Percentiles rank a stretch among this genome's conserved stretches.
Conservation (phyloP, 352 stramenopile genomes). For the Aphanomyces cochlioides region DNA sequence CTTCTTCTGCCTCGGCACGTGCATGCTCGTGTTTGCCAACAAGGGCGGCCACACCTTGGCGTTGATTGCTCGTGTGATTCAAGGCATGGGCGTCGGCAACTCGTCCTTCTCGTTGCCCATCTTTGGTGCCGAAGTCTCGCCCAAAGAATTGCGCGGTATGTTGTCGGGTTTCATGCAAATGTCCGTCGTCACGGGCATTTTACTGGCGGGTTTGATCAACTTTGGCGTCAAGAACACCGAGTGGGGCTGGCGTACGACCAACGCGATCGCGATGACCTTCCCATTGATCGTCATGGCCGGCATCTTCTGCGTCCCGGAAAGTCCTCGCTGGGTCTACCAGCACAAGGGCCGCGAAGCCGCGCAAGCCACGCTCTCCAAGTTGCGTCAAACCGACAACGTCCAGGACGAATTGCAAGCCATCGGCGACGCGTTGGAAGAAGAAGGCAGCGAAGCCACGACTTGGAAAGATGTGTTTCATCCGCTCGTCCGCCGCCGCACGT, state of each 20-base stretch:
- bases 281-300: constrained; percentile 43
- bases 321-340: constrained; percentile 49
- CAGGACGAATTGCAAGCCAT: constrained; percentile 43
- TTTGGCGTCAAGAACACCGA: constrained; percentile 31
- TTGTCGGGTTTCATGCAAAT: constrained; percentile 48
- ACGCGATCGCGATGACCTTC: constrained; percentile 35
- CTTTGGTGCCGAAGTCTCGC: constrained; percentile 45
- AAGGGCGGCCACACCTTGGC: constrained; percentile 39
- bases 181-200: constrained; percentile 40
- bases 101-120: constrained; percentile 47
- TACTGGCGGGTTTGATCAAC: constrained; percentile 46
- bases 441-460: constrained; percentile 30
- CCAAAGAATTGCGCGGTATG: constrained; percentile 41
- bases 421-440: constrained; percentile 40
- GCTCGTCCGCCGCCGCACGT: constrained; percentile 35
- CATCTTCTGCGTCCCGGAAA: constrained; percentile 51
- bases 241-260: constrained; percentile 41
- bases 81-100: constrained; percentile 37
- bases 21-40: background rate
- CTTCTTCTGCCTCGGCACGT: too few relatives aligned
- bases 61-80: constrained; percentile 26
- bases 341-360: constrained; percentile 40
- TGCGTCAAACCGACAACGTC: constrained; percentile 40
- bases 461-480: constrained; percentile 47
- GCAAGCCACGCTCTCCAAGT: constrained; percentile 32